Conservation (phyloP, 148 eudicot species). For the Nepenthes mirabilis region DNA sequence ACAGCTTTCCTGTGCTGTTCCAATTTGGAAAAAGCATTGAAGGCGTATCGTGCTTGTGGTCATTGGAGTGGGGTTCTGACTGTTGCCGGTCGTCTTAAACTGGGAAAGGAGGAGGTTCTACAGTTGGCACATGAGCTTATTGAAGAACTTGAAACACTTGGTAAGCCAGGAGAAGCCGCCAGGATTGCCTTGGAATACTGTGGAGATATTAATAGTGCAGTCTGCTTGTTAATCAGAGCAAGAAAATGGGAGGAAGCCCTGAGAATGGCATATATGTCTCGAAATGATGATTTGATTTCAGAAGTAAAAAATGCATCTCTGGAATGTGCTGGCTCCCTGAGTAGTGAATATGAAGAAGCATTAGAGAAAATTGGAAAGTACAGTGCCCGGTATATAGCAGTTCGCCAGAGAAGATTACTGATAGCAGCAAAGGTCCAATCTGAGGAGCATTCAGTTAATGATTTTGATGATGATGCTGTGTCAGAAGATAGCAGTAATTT, state of each 20-base stretch:
- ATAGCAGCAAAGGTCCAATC: slow-evolving; percentile 76
- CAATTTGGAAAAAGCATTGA: slow-evolving; percentile 68
- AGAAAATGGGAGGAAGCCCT: slow-evolving; percentile 95
- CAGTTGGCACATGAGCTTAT: slow-evolving; percentile 76
- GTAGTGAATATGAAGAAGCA: slow-evolving; percentile 69
- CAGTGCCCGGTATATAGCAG: slow-evolving; percentile 81
- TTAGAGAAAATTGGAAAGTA: slow-evolving; percentile 92
- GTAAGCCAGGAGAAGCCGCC: slow-evolving; percentile 90
- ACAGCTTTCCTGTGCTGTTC: slow-evolving; percentile 64
- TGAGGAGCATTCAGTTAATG: slow-evolving; percentile 52
- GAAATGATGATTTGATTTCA: slow-evolving; percentile 40
- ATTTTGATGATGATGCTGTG: slow-evolving; percentile 67
- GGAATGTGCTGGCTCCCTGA: slow-evolving; percentile 57
- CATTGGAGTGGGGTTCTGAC: slow-evolving; percentile 73
- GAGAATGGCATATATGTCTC: slow-evolving; percentile 64
- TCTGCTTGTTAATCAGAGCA: slow-evolving; percentile 61
- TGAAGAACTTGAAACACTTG: slow-evolving; percentile 89
- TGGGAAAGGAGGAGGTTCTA: slow-evolving; percentile 55
- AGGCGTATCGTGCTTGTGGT: slow-evolving; percentile 81
- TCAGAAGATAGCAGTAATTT: slow-evolving; percentile 94
- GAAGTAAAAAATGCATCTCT: slow-evolving; percentile 60
- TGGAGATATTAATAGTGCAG: slow-evolving; percentile 53
- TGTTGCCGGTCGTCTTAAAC: slow-evolving; percentile 79
- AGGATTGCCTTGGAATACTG: slow-evolving; percentile 83
- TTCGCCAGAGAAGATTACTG: slow-evolving; percentile 81